A percentile compares a stretch with the other conserved stretches of the same genome.
phyloP scores from a whole-genome alignment of 202 grass and related monocot genomes.

The Musa balbisiana region DNA sequence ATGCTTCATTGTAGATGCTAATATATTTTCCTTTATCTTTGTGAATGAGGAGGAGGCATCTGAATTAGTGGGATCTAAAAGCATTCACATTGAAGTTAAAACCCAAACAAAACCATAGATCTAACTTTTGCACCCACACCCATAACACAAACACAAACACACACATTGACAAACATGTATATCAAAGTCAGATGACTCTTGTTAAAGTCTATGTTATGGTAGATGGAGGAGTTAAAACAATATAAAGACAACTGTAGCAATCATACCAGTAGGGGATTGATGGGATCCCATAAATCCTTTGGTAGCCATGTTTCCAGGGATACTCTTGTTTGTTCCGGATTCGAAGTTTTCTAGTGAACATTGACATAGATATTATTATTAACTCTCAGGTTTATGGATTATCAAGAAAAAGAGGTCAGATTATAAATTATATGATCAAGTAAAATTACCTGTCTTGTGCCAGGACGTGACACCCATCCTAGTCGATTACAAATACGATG shows the following conservation, averaged over 20 bases:
- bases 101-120: neutral
- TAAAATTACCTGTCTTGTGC: slow-evolving; percentile 61
- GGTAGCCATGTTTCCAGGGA: slow-evolving; percentile 85
- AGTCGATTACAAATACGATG: slow-evolving; percentile 97
- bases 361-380: neutral
- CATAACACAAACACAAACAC: too few species aligned
- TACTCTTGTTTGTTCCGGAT: slow-evolving; percentile 75
- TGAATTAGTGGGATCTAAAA: neutral
- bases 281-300: slow-evolving; percentile 88
- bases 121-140: neutral
- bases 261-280: slow-evolving; percentile 79
- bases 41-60: neutral
- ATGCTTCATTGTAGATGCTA: neutral
- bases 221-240: neutral
- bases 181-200: neutral
- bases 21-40: neutral
- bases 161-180: neutral
- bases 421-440: neutral
- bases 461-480: slow-evolving; percentile 70
- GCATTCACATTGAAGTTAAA: neutral
- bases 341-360: slow-evolving; percentile 64
- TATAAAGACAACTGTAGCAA: neutral
- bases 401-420: neutral
- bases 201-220: too few species aligned
- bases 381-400: neutral